Conservation (phyloP, 2,329 filamentous ascomycete species). For the Xylariaceae sp. region DNA sequence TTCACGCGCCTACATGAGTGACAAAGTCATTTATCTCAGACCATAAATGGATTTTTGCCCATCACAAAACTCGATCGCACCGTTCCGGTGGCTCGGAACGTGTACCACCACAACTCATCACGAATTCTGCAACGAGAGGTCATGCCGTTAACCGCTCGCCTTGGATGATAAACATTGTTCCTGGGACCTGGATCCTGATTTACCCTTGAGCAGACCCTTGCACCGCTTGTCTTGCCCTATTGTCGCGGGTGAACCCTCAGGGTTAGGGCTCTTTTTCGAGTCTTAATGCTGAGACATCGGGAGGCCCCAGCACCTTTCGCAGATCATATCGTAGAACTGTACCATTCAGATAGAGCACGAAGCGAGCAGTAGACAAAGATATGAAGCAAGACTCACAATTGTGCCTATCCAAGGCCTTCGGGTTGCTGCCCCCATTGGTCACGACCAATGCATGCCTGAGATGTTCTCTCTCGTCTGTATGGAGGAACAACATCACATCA, state of each 20-base stretch:
- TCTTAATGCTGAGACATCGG: too few species aligned
- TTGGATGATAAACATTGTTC: slow-evolving; percentile 10
- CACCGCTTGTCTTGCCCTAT: slow-evolving; percentile 17
- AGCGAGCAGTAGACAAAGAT: too few species aligned
- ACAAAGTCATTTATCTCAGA: not conserved
- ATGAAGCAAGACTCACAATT: not conserved
- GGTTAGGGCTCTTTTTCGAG: too few species aligned
- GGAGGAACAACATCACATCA: slow-evolving; percentile 1
- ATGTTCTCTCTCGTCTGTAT: slow-evolving; percentile 1
- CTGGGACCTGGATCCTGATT: slow-evolving; percentile 13
- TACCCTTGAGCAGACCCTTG: slow-evolving; percentile 7
- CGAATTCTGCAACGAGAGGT: slow-evolving; percentile 11
- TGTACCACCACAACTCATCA: slow-evolving; percentile 6
- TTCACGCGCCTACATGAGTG: not conserved
- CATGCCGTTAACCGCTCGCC: slow-evolving; percentile 13
- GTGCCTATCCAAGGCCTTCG: not conserved
- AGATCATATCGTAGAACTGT: too few species aligned
- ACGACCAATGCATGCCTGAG: not conserved
- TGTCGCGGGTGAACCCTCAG: not conserved
- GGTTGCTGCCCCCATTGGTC: not conserved
- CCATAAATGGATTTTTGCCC: not conserved
- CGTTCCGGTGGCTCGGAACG: slow-evolving; percentile 8
- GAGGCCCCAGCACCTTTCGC: too few species aligned
- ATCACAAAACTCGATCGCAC: slow-evolving; percentile 3
- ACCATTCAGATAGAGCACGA: too few species aligned